Evolutionary conservation across 352 stramenopile species (phyloP).

Genomic region (Elongisporangium undulatum): DNA sequence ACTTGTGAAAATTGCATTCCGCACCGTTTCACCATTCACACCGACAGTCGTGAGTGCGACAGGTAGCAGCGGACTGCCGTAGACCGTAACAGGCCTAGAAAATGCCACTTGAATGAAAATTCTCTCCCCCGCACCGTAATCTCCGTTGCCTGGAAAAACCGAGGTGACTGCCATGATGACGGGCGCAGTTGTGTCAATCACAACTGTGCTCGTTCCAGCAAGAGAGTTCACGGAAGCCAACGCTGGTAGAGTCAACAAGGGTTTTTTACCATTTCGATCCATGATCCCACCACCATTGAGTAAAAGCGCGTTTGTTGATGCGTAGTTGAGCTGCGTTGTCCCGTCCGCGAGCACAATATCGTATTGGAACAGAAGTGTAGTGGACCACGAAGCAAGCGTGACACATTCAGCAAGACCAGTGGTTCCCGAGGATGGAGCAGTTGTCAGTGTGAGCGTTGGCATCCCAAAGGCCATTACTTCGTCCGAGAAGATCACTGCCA

Average conservation of each 20-base stretch:
- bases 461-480: conserved; percentile 59
- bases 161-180: conserved; percentile 50
- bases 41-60: conserved; percentile 42
- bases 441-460: conserved; percentile 46
- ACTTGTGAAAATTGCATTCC: conserved; percentile 36
- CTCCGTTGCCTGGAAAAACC: conserved; percentile 43
- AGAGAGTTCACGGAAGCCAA: conserved; percentile 37
- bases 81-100: conserved; percentile 57
- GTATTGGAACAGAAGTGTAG: conserved; percentile 62
- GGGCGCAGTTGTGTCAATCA: conserved; percentile 72
- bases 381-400: conserved; percentile 55
- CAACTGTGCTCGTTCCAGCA: conserved; percentile 39
- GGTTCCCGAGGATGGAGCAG: conserved; percentile 22
- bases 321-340: conserved; percentile 56
- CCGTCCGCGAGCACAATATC: conserved; percentile 48
- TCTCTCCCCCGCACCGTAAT: conserved; percentile 63
- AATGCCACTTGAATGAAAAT: conserved; percentile 60
- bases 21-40: conserved; percentile 14
- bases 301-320: conserved; percentile 42
- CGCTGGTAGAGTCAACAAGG: conserved; percentile 46
- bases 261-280: conserved; percentile 62
- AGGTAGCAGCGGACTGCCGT: conserved; percentile 46
- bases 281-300: conserved; percentile 52
- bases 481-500: conserved; percentile 78
- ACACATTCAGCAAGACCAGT: conserved; percentile 55